Evolutionary conservation across 345 rosid genomes (phyloP).

Genomic region (Eutrema yunnanense): DNA sequence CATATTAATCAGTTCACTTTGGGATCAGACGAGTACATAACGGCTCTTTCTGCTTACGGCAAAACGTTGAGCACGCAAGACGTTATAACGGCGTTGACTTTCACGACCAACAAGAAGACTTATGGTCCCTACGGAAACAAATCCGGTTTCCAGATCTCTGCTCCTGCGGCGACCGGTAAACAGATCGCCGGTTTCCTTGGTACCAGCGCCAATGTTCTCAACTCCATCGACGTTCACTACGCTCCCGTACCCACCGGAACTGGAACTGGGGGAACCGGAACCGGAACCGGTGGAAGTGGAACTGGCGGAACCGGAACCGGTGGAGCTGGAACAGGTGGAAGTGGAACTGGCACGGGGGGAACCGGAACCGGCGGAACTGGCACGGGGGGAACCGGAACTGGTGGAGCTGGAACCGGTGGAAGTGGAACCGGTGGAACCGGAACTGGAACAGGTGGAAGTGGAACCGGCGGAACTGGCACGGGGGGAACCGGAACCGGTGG

Average conservation of each 20-base stretch:
- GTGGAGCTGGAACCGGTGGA: background rate
- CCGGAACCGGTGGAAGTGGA: background rate
- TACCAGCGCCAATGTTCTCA: conserved; percentile 15
- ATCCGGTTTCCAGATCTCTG: conserved; percentile 24
- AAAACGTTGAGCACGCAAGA: conserved; percentile 12
- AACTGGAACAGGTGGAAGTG: background rate
- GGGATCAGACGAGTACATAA: conserved; percentile 28
- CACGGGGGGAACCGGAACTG: background rate
- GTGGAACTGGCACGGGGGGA: background rate
- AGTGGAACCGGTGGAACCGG: background rate
- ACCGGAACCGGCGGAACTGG: background rate
- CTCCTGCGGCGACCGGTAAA: conserved; percentile 14
- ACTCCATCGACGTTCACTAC: conserved; percentile 28
- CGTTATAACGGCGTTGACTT: conserved; percentile 17
- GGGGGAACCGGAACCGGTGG: background rate
- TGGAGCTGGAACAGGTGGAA: background rate
- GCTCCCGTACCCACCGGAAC: conserved; percentile 9
- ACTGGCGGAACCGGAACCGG: background rate
- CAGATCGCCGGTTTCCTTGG: conserved; percentile 29
- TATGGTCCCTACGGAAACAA: conserved; percentile 27
- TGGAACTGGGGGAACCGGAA: background rate
- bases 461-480: no score
- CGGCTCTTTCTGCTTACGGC: conserved; percentile 15
- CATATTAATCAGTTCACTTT: conserved; percentile 15
- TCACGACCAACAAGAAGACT: conserved; percentile 20